Base-by-base conservation (phyloP, 2,329 filamentous ascomycete genomes). In the Penicillium sp. region DNA sequence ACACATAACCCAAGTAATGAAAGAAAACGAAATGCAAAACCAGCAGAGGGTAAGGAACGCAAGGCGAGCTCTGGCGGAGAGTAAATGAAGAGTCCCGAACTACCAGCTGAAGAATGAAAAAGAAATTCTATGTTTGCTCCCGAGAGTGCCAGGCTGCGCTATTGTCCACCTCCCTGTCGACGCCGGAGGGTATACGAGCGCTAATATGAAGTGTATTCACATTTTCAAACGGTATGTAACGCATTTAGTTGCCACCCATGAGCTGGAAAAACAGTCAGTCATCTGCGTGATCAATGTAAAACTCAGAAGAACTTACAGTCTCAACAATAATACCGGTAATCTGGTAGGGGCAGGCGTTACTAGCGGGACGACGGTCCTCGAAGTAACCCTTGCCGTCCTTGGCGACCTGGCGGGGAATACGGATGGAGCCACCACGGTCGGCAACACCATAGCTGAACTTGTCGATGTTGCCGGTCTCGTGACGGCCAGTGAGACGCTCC, bases 351-450 rank as follows among this genome's bases (percentile, higher is more conserved):
- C 90, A 86, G 57, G 83, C 88, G 72, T 93, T 94, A 91, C 49
- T n/a, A n/a, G 89, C 89, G 51, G 85, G 84, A 57, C 85, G 81
- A 67, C 85, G 80, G 59, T 89, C 85, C 73, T 96, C 89, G 60
- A 96, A 95, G 81, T 96, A 96, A 57, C 90, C 90, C 76, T 86
- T 93, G 72, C 88, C 88, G 72, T 95, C 87, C 69, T 85, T 83
- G 43, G 86, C 89, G 62, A 80, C 82, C 64, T 88, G 83, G 64
- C 89, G 84, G 63, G 90, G 90, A 62, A 98, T 93, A 71, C 93
- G 88, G 66, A 97, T 90, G 34, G 87, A 94, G 52, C 87, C 85
- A 66, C 91, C 93, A 74, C 93, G 89, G 84, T 97, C 91, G 71
- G 93, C 93, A 55, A 97, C 84, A 68, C 93, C 91, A 73, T 84